Percentiles rank a stretch among this genome's conserved stretches.
Conservation (phyloP, 495 filamentous ascomycete genomes). For the Amorphotheca resinae region DNA sequence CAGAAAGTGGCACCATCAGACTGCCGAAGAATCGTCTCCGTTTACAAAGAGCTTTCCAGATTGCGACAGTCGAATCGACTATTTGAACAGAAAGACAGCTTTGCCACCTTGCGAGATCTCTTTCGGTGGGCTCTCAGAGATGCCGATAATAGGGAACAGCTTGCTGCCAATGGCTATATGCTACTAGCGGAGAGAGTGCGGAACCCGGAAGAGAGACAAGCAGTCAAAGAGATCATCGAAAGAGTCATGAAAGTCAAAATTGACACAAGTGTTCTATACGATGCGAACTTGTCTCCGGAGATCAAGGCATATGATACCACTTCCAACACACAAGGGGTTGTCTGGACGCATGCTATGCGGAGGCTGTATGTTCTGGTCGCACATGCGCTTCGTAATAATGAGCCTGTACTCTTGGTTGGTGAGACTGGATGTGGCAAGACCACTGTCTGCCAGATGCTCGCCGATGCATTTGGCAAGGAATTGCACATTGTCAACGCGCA, state of each 20-base stretch:
- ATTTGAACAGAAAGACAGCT: slow-evolving; percentile 96
- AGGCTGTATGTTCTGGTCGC: slow-evolving; percentile 77
- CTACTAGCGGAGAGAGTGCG: slow-evolving; percentile 86
- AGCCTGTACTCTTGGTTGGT: slow-evolving; percentile 87
- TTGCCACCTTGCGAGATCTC: slow-evolving; percentile 90
- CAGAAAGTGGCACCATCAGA: slow-evolving; percentile 81
- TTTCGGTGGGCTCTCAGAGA: slow-evolving; percentile 92
- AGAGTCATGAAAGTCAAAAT: slow-evolving; percentile 81
- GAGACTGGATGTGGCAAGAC: slow-evolving; percentile 98
- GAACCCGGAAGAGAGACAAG: slow-evolving; percentile 72
- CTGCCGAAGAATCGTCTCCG: slow-evolving; percentile 78
- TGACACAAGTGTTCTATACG: slow-evolving; percentile 61
- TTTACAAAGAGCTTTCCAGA: slow-evolving; percentile 82
- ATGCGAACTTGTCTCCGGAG: slow-evolving; percentile 37
- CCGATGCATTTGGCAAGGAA: slow-evolving; percentile 59
- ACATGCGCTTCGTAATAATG: slow-evolving; percentile 75
- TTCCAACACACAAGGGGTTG: slow-evolving; percentile 46
- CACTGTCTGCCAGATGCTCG: slow-evolving; percentile 84
- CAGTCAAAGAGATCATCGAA: slow-evolving; percentile 82
- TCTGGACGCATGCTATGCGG: slow-evolving; percentile 93
- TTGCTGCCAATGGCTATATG: slow-evolving; percentile 92
- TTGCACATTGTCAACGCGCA: slow-evolving; percentile 92
- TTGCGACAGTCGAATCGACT: slow-evolving; percentile 78
- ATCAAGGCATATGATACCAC: slow-evolving; percentile 37
- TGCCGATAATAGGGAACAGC: slow-evolving; percentile 72